phyloP scores from a whole-genome alignment of 139 green algal species.

The Auxenochlorella protothecoides region DNA sequence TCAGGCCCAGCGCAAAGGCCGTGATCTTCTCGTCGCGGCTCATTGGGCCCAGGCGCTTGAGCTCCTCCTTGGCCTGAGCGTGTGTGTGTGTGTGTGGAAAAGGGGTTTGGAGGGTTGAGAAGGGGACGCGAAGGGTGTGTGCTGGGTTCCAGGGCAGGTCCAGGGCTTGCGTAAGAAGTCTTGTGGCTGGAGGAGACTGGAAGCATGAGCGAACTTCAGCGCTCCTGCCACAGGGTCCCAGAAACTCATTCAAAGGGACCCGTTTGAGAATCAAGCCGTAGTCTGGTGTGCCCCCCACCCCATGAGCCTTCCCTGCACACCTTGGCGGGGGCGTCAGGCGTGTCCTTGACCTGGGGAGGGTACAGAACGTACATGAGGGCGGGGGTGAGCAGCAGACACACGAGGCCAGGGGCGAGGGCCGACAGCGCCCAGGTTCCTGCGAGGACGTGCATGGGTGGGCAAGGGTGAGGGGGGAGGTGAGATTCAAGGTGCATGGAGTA shows the following conservation, averaged over 20 bases:
- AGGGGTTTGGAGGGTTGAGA: too few species aligned
- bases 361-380: constrained; percentile 94
- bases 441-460: not conserved
- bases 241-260: too few species aligned
- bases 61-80: constrained; percentile 54
- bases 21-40: constrained; percentile 93
- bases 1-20: constrained; percentile 70
- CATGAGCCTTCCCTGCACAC: constrained; percentile 8
- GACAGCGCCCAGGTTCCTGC: constrained; percentile 74
- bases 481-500: not conserved
- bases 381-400: constrained; percentile 72
- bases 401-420: constrained; percentile 78
- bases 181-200: too few species aligned
- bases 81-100: too few species aligned
- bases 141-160: too few species aligned
- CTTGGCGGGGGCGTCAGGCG: constrained; percentile 82
- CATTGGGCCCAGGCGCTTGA: constrained; percentile 90
- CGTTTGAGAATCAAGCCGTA: too few species aligned
- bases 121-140: too few species aligned
- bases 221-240: too few species aligned
- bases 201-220: too few species aligned
- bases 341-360: constrained; percentile 89
- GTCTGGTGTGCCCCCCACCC: too few species aligned
- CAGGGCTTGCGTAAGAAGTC: too few species aligned
- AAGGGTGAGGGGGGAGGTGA: not conserved